These are phyloP conservation scores for Parmales sp. DNA, from an alignment of 108 stramenopile species.

Conservation along the genomic window DNA sequence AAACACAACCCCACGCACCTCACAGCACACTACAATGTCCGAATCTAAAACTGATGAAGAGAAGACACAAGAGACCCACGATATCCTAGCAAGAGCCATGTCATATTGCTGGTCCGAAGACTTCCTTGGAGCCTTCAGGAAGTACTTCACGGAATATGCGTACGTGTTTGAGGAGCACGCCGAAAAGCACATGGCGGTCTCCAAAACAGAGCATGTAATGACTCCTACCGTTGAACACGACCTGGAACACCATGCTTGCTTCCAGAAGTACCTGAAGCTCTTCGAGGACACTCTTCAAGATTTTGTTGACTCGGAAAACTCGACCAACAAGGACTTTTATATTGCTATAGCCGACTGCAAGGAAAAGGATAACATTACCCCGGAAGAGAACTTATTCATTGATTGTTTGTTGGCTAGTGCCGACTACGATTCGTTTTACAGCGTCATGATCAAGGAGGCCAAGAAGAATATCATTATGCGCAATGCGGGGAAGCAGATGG, in stretches of 20 bases:
- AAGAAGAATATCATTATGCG: slow-evolving; percentile 15
- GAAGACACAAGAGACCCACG: too few species aligned
- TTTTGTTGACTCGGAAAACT: slow-evolving; percentile 15
- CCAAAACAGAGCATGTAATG: slow-evolving; percentile 7
- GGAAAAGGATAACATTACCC: slow-evolving; percentile 7
- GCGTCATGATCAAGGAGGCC: slow-evolving; percentile 24
- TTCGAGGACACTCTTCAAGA: slow-evolving; percentile 17
- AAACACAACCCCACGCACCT: too few species aligned
- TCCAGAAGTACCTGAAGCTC: slow-evolving; percentile 18
- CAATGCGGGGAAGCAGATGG: slow-evolving; percentile 12
- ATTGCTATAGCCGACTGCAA: neutral
- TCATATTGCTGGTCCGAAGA: slow-evolving; percentile 22
- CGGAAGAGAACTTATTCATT: slow-evolving; percentile 20
- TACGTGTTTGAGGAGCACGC: slow-evolving; percentile 2
- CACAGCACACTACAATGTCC: too few species aligned
- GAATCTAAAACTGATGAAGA: too few species aligned
- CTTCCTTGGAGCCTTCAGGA: slow-evolving; percentile 16
- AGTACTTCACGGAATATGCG: slow-evolving; percentile 19
- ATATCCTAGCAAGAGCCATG: too few species aligned
- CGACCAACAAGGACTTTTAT: neutral
- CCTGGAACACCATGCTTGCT: slow-evolving; percentile 15
- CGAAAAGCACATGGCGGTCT: neutral
- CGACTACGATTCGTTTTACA: slow-evolving; percentile 25
- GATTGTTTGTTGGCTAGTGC: slow-evolving; percentile 19
- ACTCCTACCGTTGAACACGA: slow-evolving; percentile 18